Percentiles rank a stretch among this genome's conserved stretches.
Evolutionary conservation across 306 rosid genomes (phyloP).

Genomic region (Luffa aegyptiaca): DNA sequence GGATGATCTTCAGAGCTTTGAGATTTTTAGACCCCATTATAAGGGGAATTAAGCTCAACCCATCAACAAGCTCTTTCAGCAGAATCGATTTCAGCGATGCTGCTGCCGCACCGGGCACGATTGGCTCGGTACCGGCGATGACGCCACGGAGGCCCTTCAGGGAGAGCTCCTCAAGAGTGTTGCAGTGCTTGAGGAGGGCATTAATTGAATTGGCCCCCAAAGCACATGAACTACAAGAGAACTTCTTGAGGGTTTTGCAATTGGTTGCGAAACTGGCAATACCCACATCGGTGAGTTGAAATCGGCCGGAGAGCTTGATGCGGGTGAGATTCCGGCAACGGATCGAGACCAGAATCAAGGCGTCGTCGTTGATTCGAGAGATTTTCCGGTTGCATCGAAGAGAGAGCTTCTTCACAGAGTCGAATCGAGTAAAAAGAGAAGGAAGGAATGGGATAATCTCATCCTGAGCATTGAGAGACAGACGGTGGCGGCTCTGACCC

Average conservation of each 20-base stretch:
- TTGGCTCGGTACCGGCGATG: constrained; percentile 27
- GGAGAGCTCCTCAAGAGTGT: constrained; percentile 55
- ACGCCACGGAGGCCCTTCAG: constrained; percentile 65
- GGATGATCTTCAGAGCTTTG: constrained; percentile 43
- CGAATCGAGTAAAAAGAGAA: constrained; percentile 49
- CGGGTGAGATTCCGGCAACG: constrained; percentile 53
- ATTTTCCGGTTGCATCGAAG: constrained; percentile 62
- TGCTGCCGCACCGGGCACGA: constrained; percentile 30
- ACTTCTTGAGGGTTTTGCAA: constrained; percentile 53
- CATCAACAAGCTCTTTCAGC: constrained; percentile 54
- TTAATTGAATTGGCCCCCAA: constrained; percentile 54
- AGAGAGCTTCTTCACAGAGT: constrained; percentile 56
- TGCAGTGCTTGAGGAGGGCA: constrained; percentile 42
- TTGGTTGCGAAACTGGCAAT: constrained; percentile 47
- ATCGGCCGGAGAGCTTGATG: constrained; percentile 69
- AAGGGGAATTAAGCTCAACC: constrained; percentile 56
- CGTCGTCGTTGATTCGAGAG: constrained; percentile 51
- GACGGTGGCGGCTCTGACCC: constrained; percentile 51
- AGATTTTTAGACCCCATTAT: constrained; percentile 52
- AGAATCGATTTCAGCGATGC: constrained; percentile 49
- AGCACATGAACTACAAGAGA: constrained; percentile 56
- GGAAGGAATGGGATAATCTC: constrained; percentile 38
- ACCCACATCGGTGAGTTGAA: constrained; percentile 45
- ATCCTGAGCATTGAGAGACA: constrained; percentile 40
- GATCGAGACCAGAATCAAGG: constrained; percentile 43